Conservation (phyloP, 306 rosid species). For the Morella rubra region DNA sequence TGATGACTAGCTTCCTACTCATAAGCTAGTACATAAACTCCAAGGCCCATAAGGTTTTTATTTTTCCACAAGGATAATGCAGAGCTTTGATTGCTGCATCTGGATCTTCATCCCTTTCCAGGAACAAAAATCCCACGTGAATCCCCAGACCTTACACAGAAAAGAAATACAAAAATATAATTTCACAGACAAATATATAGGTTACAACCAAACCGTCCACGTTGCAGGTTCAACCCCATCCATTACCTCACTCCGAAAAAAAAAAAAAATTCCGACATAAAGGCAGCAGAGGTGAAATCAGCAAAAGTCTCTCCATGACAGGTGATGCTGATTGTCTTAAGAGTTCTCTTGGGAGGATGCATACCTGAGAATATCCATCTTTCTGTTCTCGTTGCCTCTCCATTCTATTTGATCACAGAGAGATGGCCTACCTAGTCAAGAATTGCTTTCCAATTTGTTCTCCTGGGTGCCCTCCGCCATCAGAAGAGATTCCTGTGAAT, state of each 20-base stretch:
- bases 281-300: neutral
- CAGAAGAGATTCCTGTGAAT: conserved; percentile 15
- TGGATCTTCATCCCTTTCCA: conserved; percentile 11
- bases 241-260: neutral
- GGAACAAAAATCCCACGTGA: conserved; percentile 10
- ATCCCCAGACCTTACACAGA: conserved; percentile 6
- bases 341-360: conserved; percentile 2
- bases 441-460: neutral
- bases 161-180: neutral
- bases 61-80: conserved; percentile 13
- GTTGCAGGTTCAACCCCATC: neutral
- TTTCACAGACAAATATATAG: neutral
- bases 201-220: neutral
- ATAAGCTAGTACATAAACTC: neutral
- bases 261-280: neutral
- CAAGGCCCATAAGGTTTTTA: conserved; percentile 5
- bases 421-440: neutral
- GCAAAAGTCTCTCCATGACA: neutral
- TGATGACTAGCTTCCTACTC: neutral
- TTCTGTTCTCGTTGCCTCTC: neutral
- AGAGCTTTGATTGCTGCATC: conserved; percentile 11
- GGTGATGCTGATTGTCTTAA: neutral
- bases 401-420: neutral
- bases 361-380: neutral
- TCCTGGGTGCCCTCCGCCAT: neutral